Evolutionary conservation across 2,329 filamentous ascomycete genomes (phyloP), one percentile per base, ranked within the genome.

Genomic region (Pestalotiopsis sp.): DNA sequence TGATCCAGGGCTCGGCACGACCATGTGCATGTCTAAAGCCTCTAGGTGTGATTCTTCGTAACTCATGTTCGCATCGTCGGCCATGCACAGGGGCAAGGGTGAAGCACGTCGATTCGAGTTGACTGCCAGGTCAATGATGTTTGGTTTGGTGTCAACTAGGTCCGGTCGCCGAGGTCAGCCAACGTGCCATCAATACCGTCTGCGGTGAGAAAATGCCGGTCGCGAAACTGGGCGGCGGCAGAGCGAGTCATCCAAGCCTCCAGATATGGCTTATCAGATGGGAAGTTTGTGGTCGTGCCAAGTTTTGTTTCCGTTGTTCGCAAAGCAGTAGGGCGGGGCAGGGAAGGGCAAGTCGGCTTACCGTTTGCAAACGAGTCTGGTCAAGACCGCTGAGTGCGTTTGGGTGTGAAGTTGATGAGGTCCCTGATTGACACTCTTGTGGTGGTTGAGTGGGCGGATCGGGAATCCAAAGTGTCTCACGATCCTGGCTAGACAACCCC

Each of bases 1-100:
- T 72, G 92, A 93, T 79, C 87, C 88, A 61, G 91, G 90, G 67
- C 76, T 79, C 59, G 79, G 76, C 68, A 79, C 72, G 80, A 83
- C 67, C 81, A 78, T 73, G 71, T 67, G 57, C 67, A 70, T 62
- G 60, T 84, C 77, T 77, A 73, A 70, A 72, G 73, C 74, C 74
- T 80, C 78, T 67, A 79, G 72, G 64, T 71, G 71, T 72, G 77
- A 71, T 72, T 74, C 78, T 71, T 80, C 77, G 78, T 79, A 81
- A 70, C 78, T 76, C 80, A 83, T 83, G 78, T 80, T 83, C 76
- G 73, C 68, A 72, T 72, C 65, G 69, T 71, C 67, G 45, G 71
- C 68, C 69, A 69, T 71, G 55, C n/a, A 52, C 13, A 14, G 12
- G 14, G 20, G 39, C 14, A 23, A n/a, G 9, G 12, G 12, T 17